Conservation (phyloP, 1,284 basidiomycete species). For the Baeospora myosura region DNA sequence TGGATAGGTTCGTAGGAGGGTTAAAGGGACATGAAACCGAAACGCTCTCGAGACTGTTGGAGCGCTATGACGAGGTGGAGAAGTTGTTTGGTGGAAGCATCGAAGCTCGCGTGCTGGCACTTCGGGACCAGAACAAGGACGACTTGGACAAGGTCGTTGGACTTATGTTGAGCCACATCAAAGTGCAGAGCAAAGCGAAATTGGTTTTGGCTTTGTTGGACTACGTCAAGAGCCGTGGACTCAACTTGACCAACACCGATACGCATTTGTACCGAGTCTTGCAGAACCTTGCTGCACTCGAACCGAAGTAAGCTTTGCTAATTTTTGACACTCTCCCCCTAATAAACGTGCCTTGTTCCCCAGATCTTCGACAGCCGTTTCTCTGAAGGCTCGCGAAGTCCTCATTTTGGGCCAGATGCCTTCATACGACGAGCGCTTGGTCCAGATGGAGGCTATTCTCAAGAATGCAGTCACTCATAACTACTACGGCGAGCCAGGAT, state of each 20-base stretch:
- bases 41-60: constrained; percentile 66
- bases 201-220: constrained; percentile 84
- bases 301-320: constrained; percentile 62
- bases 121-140: constrained; percentile 91
- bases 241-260: constrained; percentile 70
- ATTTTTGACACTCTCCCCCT: constrained; percentile 7
- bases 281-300: constrained; percentile 76
- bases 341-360: constrained; percentile 6
- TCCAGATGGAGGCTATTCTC: constrained; percentile 93
- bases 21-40: constrained; percentile 84
- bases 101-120: constrained; percentile 84
- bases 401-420: constrained; percentile 95
- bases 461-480: constrained; percentile 82
- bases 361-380: constrained; percentile 81
- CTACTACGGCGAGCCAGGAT: constrained; percentile 84
- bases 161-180: constrained; percentile 91
- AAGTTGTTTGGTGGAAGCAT: constrained; percentile 89
- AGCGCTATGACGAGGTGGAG: constrained; percentile 79
- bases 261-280: constrained; percentile 66
- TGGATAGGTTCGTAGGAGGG: constrained; percentile 80
- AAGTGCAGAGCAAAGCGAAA: constrained; percentile 89
- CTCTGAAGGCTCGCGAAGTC: constrained; percentile 96
- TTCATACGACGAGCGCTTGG: constrained; percentile 88
- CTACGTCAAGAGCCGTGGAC: constrained; percentile 72
- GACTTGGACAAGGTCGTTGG: constrained; percentile 84